Conservation (phyloP, 139 green algal genomes). For the Asterochloris sp. region DNA sequence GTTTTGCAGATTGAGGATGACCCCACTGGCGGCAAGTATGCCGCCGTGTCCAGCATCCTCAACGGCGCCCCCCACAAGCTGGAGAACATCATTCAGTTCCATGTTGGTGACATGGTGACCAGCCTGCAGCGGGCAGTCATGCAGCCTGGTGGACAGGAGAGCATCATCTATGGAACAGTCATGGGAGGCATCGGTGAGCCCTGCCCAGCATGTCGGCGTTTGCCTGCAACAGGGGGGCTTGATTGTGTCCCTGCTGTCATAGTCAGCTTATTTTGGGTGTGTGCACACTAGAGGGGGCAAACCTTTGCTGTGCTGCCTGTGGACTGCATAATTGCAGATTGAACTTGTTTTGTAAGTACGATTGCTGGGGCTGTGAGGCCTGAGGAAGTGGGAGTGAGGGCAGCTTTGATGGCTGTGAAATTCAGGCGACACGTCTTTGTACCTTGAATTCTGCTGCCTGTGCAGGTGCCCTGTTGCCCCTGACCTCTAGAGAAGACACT, state of each 20-base stretch:
- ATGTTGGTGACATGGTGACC: conserved; percentile 92
- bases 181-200: conserved; percentile 71
- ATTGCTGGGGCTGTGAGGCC: background rate
- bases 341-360: no score
- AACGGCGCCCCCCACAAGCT: conserved; percentile 94
- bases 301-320: background rate
- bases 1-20: conserved; percentile 89
- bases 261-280: no score
- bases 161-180: conserved; percentile 84
- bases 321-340: background rate
- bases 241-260: background rate
- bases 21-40: conserved; percentile 90
- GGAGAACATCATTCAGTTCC: conserved; percentile 77
- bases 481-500: conserved; percentile 81
- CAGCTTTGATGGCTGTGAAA: background rate
- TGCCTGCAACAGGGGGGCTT: background rate
- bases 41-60: conserved; percentile 54
- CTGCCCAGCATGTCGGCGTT: background rate
- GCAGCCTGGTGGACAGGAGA: conserved; percentile 79
- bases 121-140: conserved; percentile 67
- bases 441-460: background rate
- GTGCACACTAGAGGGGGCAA: background rate
- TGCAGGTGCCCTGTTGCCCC: conserved; percentile 77
- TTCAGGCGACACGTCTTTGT: background rate
- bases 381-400: background rate